Evolutionary conservation across 73 alveolate species (phyloP).

Genomic region (Paramecium primaurelia): DNA sequence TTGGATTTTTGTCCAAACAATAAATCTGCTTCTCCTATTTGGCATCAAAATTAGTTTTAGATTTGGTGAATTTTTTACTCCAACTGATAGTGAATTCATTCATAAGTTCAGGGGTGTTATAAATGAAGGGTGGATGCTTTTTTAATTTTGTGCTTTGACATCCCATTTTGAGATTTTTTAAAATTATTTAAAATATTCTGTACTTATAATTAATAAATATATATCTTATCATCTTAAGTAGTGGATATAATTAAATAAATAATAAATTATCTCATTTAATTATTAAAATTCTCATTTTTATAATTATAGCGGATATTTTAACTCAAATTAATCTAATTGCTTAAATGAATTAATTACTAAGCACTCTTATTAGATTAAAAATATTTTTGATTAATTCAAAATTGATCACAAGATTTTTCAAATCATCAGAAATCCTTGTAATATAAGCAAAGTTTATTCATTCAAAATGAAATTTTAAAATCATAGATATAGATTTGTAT

Average conservation of each 20-base stretch:
- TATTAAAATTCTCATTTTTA: neutral
- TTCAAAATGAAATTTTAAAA: neutral
- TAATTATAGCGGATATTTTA: neutral
- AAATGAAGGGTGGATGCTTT: neutral
- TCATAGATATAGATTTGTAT: neutral
- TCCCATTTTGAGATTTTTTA: neutral
- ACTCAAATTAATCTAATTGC: neutral
- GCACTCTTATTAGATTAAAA: neutral
- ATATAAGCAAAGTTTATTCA: neutral
- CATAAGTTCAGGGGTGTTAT: neutral
- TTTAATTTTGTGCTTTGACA: neutral
- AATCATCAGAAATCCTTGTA: neutral
- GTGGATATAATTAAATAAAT: neutral
- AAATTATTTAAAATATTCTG: neutral
- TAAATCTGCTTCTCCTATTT: neutral
- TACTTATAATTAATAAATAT: neutral
- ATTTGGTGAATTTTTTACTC: neutral
- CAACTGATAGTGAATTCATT: neutral
- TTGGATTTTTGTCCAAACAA: neutral
- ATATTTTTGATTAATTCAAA: neutral
- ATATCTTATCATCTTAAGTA: neutral
- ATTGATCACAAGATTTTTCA: neutral
- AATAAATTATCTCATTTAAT: neutral
- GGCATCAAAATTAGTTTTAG: neutral
- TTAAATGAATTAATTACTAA: neutral